Conservation (phyloP, 768 basidiomycete species). For the Pulveroboletus sp. region DNA sequence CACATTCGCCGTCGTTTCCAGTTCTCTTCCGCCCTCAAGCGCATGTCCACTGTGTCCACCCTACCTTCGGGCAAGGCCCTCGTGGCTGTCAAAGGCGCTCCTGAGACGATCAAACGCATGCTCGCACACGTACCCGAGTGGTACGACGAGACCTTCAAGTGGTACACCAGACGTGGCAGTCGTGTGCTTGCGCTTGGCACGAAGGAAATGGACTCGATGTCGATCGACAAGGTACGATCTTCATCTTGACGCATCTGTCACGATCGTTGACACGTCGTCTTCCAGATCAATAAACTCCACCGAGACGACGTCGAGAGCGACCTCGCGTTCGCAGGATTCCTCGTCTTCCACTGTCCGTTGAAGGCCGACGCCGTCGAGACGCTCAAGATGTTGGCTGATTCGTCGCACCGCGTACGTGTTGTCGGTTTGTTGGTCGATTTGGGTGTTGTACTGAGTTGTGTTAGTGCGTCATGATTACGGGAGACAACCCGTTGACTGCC, state of each 20-base stretch:
- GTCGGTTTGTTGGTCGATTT: background rate
- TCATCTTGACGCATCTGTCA: background rate
- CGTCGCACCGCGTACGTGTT: slow-evolving; percentile 84
- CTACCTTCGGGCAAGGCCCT: slow-evolving; percentile 58
- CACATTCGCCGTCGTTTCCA: slow-evolving; percentile 90
- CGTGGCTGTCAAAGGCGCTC: slow-evolving; percentile 90
- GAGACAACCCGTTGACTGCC: slow-evolving; percentile 96
- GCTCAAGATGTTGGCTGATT: slow-evolving; percentile 91
- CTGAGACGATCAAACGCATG: slow-evolving; percentile 94
- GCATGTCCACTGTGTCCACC: slow-evolving; percentile 89
- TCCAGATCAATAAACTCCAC: slow-evolving; percentile 82
- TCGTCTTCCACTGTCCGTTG: slow-evolving; percentile 98
- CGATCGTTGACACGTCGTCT: background rate
- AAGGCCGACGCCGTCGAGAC: slow-evolving; percentile 89
- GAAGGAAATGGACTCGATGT: slow-evolving; percentile 74
- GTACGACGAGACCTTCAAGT: slow-evolving; percentile 95
- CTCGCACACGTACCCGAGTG: slow-evolving; percentile 62
- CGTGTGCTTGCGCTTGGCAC: slow-evolving; percentile 89
- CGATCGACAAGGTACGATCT: slow-evolving; percentile 62
- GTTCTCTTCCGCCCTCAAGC: slow-evolving; percentile 94
- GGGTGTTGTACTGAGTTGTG: background rate
- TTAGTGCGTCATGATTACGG: slow-evolving; percentile 98
- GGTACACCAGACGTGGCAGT: slow-evolving; percentile 88
- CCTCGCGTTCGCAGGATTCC: slow-evolving; percentile 88
- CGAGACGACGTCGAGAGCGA: slow-evolving; percentile 76